Percentiles rank a stretch among this genome's conserved stretches.
These are phyloP conservation scores for Pleurotus pulmonarius DNA, from an alignment of 768 basidiomycete species.

Conservation along the genomic window DNA sequence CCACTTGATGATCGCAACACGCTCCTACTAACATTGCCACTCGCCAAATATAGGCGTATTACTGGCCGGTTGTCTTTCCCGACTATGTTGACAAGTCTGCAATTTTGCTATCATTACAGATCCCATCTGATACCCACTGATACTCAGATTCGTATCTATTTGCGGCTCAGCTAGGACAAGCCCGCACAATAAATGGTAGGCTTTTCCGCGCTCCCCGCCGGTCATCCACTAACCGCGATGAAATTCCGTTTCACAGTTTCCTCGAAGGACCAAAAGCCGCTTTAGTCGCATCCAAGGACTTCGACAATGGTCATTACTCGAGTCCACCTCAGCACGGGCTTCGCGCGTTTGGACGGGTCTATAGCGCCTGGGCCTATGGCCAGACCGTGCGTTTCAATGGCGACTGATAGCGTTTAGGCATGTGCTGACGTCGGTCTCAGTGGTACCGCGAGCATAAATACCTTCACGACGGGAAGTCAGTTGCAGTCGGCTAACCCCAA, in stretches of 20 bases:
- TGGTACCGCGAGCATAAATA: slow-evolving; percentile 52
- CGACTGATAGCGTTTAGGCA: too few species aligned
- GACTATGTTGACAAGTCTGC: slow-evolving; percentile 47
- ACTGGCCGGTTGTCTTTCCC: slow-evolving; percentile 55
- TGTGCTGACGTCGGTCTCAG: slow-evolving; percentile 21
- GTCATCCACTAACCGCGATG: neutral
- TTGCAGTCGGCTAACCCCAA: neutral
- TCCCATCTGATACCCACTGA: neutral
- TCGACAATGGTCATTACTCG: slow-evolving; percentile 50
- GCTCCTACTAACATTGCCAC: neutral
- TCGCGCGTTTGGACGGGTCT: slow-evolving; percentile 53
- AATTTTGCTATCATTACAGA: neutral
- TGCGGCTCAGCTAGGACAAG: slow-evolving; percentile 56
- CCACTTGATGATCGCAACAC: neutral
- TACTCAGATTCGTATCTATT: slow-evolving; percentile 42
- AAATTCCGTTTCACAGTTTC: slow-evolving; percentile 33
- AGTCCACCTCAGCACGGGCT: slow-evolving; percentile 42
- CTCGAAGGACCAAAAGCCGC: slow-evolving; percentile 58
- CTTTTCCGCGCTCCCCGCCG: neutral
- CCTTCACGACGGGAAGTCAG: slow-evolving; percentile 37
- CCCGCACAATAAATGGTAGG: slow-evolving; percentile 52
- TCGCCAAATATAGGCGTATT: slow-evolving; percentile 37
- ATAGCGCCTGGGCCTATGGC: slow-evolving; percentile 58
- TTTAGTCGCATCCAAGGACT: slow-evolving; percentile 50
- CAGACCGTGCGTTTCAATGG: slow-evolving; percentile 36